These are phyloP conservation scores for Claviceps sp. DNA, from an alignment of 2,329 filamentous ascomycete genomes.

Conservation along the genomic window DNA sequence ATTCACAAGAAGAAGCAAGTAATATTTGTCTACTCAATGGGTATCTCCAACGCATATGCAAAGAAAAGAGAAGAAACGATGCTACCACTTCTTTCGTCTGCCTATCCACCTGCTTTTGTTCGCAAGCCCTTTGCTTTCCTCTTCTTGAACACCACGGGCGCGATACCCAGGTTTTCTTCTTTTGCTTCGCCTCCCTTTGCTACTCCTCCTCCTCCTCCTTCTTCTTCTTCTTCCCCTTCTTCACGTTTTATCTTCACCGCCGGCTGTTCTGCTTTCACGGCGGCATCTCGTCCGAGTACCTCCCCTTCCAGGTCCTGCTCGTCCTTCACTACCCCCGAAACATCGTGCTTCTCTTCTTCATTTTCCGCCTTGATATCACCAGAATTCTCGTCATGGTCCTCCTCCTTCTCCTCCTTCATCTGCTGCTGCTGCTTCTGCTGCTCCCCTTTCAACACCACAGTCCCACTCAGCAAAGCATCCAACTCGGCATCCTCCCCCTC, in stretches of 20 bases:
- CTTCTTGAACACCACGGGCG: conserved; percentile 64
- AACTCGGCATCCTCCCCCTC: conserved; percentile 38
- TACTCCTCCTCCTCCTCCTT: not conserved
- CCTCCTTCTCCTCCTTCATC: conserved; percentile 14
- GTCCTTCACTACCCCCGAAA: not conserved
- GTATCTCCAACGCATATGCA: not conserved
- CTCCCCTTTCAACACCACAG: conserved; percentile 13
- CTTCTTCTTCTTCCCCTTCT: conserved; percentile 15
- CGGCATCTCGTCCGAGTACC: too few relatives aligned
- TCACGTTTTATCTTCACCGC: conserved; percentile 20
- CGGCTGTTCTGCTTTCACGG: conserved; percentile 1
- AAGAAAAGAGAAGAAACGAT: not conserved
- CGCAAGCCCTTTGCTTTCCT: conserved; percentile 55
- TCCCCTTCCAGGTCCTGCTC: not conserved
- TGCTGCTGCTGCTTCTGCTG: conserved; percentile 13
- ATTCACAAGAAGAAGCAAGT: too few relatives aligned
- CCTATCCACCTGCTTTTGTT: conserved; percentile 32
- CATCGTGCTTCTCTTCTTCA: conserved; percentile 5
- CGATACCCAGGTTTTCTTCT: conserved; percentile 10
- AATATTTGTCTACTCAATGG: too few relatives aligned
- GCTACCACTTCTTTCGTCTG: not conserved
- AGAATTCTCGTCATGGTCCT: conserved; percentile 19
- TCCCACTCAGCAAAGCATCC: conserved; percentile 42
- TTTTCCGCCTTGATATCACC: not conserved
- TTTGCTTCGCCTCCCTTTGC: conserved; percentile 18